These are phyloP conservation scores for Thalassiosira profunda DNA, from an alignment of 108 stramenopile genomes.

Conservation along the genomic window DNA sequence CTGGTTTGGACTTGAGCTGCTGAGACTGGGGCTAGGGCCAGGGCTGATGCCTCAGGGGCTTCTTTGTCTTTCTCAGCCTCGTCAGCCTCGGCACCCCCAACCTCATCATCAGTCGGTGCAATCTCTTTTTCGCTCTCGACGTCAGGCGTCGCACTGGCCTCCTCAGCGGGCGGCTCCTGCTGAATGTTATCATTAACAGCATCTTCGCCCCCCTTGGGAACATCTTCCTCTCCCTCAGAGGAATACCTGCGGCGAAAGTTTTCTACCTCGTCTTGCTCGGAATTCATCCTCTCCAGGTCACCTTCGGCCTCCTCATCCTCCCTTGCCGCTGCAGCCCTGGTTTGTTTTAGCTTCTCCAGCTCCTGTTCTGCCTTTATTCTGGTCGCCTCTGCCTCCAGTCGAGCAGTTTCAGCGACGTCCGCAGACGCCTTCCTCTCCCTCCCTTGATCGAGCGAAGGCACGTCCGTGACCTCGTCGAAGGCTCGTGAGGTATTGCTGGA, in stretches of 20 bases:
- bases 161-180: too few species aligned
- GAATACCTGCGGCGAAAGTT: conserved; percentile 7
- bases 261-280: conserved; percentile 5
- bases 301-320: conserved; percentile 21
- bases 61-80: background rate
- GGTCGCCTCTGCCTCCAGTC: too few species aligned
- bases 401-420: too few species aligned
- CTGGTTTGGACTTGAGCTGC: background rate
- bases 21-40: conserved; percentile 11
- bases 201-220: background rate
- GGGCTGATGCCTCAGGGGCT: too few species aligned
- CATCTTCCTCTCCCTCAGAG: background rate
- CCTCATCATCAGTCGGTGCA: background rate
- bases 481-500: too few species aligned
- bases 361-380: too few species aligned
- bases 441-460: too few species aligned
- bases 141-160: too few species aligned
- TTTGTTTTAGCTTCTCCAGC: background rate
- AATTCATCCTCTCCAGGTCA: background rate
- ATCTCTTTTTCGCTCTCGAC: too few species aligned
- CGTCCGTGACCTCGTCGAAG: too few species aligned
- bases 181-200: background rate
- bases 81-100: background rate
- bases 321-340: conserved; percentile 5
- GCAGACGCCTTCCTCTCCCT: too few species aligned